Evolutionary conservation across 1,284 basidiomycete species (phyloP).

Genomic region (Meripilus lineatus): DNA sequence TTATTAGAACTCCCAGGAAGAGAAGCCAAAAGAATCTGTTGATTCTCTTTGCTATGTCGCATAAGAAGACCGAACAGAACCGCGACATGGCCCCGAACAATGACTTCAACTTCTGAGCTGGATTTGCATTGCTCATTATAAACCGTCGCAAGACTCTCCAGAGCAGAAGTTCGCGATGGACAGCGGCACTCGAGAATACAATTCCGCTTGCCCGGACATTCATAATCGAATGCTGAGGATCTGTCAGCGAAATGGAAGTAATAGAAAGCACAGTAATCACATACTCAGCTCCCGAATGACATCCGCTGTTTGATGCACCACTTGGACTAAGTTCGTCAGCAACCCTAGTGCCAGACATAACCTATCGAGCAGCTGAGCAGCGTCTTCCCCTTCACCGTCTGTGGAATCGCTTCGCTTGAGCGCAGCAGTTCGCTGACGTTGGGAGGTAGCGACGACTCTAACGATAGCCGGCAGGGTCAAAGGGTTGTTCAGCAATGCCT

Average conservation of each 20-base stretch:
- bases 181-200: constrained; percentile 52
- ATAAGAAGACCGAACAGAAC: constrained; percentile 71
- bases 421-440: constrained; percentile 19
- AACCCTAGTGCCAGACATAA: constrained; percentile 67
- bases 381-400: constrained; percentile 17
- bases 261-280: constrained; percentile 16
- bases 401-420: constrained; percentile 8
- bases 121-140: constrained; percentile 28
- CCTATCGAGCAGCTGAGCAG: constrained; percentile 48
- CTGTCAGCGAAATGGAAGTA: constrained; percentile 4
- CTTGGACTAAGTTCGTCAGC: constrained; percentile 68
- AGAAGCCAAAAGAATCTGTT: constrained; percentile 36
- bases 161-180: constrained; percentile 29
- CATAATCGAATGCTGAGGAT: constrained; percentile 38
- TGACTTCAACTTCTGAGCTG: constrained; percentile 27
- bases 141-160: constrained; percentile 42
- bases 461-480: constrained; percentile 42
- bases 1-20: constrained; percentile 33
- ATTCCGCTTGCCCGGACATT: constrained; percentile 39
- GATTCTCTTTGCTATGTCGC: constrained; percentile 35
- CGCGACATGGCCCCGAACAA: constrained; percentile 64
- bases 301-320: constrained; percentile 40
- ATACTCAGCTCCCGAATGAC: constrained; percentile 43
- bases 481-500: constrained; percentile 38
- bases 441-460: constrained; percentile 37